Evolutionary conservation across 1,139 yeast species (phyloP).

Genomic region (Blastobotrys niveus): DNA sequence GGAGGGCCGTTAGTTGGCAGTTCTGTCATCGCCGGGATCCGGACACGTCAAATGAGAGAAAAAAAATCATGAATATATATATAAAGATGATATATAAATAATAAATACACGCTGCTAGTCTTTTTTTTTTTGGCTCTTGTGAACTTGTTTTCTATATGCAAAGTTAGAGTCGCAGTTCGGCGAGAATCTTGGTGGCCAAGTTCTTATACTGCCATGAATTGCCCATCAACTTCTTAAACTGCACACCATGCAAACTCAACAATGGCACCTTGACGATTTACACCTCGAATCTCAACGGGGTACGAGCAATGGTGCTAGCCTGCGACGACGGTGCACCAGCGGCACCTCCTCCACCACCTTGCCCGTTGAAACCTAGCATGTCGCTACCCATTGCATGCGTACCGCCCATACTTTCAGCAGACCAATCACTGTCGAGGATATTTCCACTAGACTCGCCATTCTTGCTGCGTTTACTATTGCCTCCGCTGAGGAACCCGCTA

Average conservation of each 20-base stretch:
- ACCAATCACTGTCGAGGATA: constrained; percentile 28
- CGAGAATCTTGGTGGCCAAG: constrained; percentile 80
- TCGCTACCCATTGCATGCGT: constrained; percentile 34
- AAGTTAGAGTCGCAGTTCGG: constrained; percentile 56
- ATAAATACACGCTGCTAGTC: neutral
- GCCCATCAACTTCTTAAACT: constrained; percentile 87
- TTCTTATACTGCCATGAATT: constrained; percentile 95
- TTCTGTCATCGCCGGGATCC: too few species aligned
- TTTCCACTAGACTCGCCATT: constrained; percentile 24
- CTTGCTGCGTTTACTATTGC: neutral
- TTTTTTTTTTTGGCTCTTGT: neutral
- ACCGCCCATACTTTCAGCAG: constrained; percentile 30
- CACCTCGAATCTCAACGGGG: constrained; percentile 82
- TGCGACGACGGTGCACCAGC: constrained; percentile 6
- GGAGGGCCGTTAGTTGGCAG: too few species aligned
- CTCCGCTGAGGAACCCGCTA: constrained; percentile 26
- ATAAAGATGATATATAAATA: too few species aligned
- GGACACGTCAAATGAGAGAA: too few species aligned
- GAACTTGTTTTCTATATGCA: neutral
- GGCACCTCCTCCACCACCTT: neutral
- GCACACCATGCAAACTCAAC: constrained; percentile 87
- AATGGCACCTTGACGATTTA: constrained; percentile 90
- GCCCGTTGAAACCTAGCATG: constrained; percentile 39
- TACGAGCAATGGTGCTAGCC: constrained; percentile 16
- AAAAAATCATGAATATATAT: too few species aligned